A percentile compares a stretch with the other conserved stretches of the same genome.
These are phyloP conservation scores for Tricharina praecox DNA, from an alignment of 495 filamentous ascomycete genomes.

Conservation along the genomic window DNA sequence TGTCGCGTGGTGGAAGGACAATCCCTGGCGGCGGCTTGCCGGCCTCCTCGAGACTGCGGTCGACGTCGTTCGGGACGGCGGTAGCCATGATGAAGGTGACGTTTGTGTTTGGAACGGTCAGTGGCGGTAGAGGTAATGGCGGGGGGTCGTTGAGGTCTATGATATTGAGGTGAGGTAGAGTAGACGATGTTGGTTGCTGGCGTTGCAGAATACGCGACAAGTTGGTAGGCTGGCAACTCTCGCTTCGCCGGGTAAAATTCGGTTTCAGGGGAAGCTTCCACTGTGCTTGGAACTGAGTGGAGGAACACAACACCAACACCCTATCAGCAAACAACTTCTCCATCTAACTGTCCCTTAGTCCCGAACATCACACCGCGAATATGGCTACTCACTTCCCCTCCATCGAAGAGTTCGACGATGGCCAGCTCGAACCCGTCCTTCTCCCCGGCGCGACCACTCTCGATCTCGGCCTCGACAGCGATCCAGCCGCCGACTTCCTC, in stretches of 20 bases:
- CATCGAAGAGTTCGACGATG: constrained; percentile 85
- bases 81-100: constrained; percentile 6
- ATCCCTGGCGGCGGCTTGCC: constrained; percentile 66
- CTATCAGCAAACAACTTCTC: too few relatives aligned
- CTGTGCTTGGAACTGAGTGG: too few relatives aligned
- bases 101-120: too few relatives aligned
- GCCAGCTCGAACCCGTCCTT: constrained; percentile 36
- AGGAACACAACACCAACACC: background rate
- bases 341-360: too few relatives aligned
- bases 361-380: constrained; percentile 11
- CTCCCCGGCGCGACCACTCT: constrained; percentile 22
- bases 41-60: constrained; percentile 27
- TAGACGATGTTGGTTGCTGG: too few relatives aligned
- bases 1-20: constrained; percentile 70
- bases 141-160: too few relatives aligned
- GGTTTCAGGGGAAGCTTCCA: constrained; percentile 4
- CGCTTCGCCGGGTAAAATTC: background rate
- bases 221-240: too few relatives aligned
- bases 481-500: constrained; percentile 60
- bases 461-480: constrained; percentile 26
- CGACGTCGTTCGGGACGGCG: constrained; percentile 8
- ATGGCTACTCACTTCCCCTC: constrained; percentile 98
- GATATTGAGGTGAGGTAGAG: too few relatives aligned
- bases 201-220: too few relatives aligned
- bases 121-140: too few relatives aligned